Base-by-base conservation (phyloP, 176 grass and related monocot genomes). In the Triticum urartu region DNA sequence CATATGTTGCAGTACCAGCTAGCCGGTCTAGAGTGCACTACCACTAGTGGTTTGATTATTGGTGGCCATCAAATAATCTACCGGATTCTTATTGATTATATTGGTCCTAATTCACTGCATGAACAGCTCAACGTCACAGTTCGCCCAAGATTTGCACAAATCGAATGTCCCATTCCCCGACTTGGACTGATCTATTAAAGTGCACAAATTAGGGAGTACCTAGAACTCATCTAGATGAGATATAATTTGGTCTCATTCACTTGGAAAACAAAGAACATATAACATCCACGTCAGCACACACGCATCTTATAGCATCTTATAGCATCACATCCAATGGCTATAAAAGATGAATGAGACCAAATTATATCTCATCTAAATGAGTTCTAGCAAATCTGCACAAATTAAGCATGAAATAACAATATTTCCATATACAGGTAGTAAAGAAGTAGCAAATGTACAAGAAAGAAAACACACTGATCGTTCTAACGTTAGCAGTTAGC, bases 371-470 rank as follows among this genome's bases (percentile, higher is more conserved):
- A n/a, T n/a, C n/a, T n/a, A n/a, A n/a, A n/a, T n/a, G n/a, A n/a
- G n/a, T n/a, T n/a, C n/a, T n/a, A n/a, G n/a, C n/a, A n/a, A n/a
- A n/a, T n/a, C n/a, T 25, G 30, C 20, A 52, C 62, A 81, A 71
- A 81, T 71, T 40, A 64, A 81, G 89, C 89, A 91, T 91, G 89
- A 88, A 91, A 91, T 91, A 91, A 88, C 70, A 88, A 26, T 21
- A 61, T 56, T 43, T 39, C 52, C 22, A 4, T 13, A 54, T n/a
- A 14, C 38, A 84, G 84, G 85, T 39, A 40, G 50, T 81, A 30
- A 48, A 21, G 5, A 30, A 5, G 17, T 48, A 84, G 26, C 85
- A 68, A 75, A 78, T 15, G 60, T 80, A 36, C 11, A 69, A 17
- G 48, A 91, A 84, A 84, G 45, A 83, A 65, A 65, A 28, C 75